Evolutionary conservation across 2,329 filamentous ascomycete genomes (phyloP).

Genomic region (Dactylella cylindrospora): DNA sequence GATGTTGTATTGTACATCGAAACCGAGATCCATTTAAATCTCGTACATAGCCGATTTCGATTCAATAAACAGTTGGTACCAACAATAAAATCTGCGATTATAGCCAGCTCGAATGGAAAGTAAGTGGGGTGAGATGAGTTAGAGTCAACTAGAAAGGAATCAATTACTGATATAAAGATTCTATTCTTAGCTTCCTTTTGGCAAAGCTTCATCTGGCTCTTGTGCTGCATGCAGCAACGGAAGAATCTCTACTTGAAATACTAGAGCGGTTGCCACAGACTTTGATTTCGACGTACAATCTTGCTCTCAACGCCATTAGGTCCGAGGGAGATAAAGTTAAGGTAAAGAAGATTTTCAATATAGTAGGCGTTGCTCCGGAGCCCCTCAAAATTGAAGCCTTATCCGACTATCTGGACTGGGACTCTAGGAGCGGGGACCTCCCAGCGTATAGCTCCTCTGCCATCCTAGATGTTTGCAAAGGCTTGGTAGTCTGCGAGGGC

Average conservation of each 20-base stretch:
- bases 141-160: no score
- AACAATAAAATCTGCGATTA: constrained; percentile 4
- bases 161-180: no score
- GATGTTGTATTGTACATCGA: constrained; percentile 9
- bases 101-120: neutral
- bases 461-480: constrained; percentile 9
- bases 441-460: constrained; percentile 2
- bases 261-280: constrained; percentile 1
- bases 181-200: constrained; percentile 5
- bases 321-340: constrained; percentile 4
- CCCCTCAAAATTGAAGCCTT: constrained; percentile 1
- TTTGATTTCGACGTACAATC: neutral
- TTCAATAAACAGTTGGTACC: constrained; percentile 1
- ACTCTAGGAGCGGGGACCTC: neutral
- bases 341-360: constrained; percentile 6
- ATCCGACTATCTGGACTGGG: constrained; percentile 6
- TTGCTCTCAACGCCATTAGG: constrained; percentile 10
- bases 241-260: constrained; percentile 1
- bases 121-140: no score
- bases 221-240: neutral
- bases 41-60: neutral
- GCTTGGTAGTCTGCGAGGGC: neutral
- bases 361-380: neutral
- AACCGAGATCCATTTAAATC: neutral
- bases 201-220: constrained; percentile 2